Conservation (phyloP, 2,329 filamentous ascomycete species). For the Talaromyces piceae region DNA sequence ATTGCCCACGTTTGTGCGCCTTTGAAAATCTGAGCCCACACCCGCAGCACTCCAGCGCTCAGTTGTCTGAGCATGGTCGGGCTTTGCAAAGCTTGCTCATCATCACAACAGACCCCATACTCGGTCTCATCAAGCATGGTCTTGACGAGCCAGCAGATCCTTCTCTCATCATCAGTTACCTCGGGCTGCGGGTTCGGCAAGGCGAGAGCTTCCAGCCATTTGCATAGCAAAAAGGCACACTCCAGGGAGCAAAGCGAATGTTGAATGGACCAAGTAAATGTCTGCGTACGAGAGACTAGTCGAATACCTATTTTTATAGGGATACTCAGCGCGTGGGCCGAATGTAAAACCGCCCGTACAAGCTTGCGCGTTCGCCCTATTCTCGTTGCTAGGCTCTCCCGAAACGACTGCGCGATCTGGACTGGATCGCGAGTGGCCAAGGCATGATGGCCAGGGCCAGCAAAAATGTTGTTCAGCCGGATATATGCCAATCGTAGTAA, state of each 20-base stretch:
- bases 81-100: conserved; percentile 14
- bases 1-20: conserved; percentile 38
- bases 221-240: conserved; percentile 34
- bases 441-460: conserved; percentile 41
- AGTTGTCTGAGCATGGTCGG: conserved; percentile 28
- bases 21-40: conserved; percentile 37
- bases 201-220: conserved; percentile 32
- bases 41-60: conserved; percentile 33
- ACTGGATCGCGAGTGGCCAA: conserved; percentile 17
- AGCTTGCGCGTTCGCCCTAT: conserved; percentile 51
- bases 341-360: conserved; percentile 57
- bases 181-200: conserved; percentile 24
- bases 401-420: conserved; percentile 54
- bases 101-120: conserved; percentile 2
- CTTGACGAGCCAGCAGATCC: conserved; percentile 30
- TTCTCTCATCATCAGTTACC: conserved; percentile 31
- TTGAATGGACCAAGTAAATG: conserved; percentile 29
- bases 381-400: conserved; percentile 40
- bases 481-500: conserved; percentile 52
- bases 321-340: conserved; percentile 60
- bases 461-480: conserved; percentile 53
- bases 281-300: conserved; percentile 33
- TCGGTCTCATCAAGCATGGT: conserved; percentile 31
- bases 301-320: conserved; percentile 28
- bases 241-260: conserved; percentile 34